Percentiles rank a stretch among this genome's conserved stretches.
phyloP scores from a whole-genome alignment of 805 yeast genomes.

The Yarrowia keelungensis region DNA sequence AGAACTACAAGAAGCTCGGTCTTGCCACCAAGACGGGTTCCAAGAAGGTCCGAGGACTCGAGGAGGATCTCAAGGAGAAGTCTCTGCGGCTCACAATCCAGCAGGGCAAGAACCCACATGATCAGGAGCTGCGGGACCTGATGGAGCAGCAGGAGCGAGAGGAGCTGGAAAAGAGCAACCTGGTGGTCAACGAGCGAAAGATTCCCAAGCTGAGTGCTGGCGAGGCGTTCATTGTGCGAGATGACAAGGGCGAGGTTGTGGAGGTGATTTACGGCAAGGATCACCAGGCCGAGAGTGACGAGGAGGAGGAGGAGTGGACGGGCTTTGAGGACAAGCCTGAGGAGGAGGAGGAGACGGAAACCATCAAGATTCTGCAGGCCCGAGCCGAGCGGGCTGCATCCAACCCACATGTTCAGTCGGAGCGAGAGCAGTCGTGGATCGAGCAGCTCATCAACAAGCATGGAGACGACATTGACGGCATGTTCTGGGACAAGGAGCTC shows the following conservation, averaged over 20 bases:
- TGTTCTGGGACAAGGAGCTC: conserved; percentile 90
- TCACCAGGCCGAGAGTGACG: conserved; percentile 43
- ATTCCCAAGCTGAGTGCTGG: conserved; percentile 60
- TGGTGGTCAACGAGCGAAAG: conserved; percentile 54
- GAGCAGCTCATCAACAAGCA: conserved; percentile 68
- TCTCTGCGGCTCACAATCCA: conserved; percentile 43
- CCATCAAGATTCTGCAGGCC: conserved; percentile 73
- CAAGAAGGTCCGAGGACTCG: conserved; percentile 58
- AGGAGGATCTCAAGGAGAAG: conserved; percentile 45
- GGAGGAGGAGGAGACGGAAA: conserved; percentile 56
- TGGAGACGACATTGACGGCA: conserved; percentile 85
- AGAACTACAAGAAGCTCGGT: conserved; percentile 86
- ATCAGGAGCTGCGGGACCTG: conserved; percentile 35
- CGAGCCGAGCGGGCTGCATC: conserved; percentile 56
- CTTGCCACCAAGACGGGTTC: conserved; percentile 68
- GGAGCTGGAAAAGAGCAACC: conserved; percentile 45
- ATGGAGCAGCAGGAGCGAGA: conserved; percentile 40
- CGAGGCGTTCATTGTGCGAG: conserved; percentile 76
- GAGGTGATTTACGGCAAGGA: conserved; percentile 73
- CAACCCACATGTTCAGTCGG: conserved; percentile 65
- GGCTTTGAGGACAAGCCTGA: conserved; percentile 40
- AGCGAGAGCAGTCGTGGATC: conserved; percentile 79
- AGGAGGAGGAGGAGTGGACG: conserved; percentile 44
- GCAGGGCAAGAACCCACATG: conserved; percentile 42
- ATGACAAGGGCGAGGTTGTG: conserved; percentile 69